A percentile compares a stretch with the other conserved stretches of the same genome.
Evolutionary conservation across 345 rosid species (phyloP).

Genomic region (Geranium brycei): DNA sequence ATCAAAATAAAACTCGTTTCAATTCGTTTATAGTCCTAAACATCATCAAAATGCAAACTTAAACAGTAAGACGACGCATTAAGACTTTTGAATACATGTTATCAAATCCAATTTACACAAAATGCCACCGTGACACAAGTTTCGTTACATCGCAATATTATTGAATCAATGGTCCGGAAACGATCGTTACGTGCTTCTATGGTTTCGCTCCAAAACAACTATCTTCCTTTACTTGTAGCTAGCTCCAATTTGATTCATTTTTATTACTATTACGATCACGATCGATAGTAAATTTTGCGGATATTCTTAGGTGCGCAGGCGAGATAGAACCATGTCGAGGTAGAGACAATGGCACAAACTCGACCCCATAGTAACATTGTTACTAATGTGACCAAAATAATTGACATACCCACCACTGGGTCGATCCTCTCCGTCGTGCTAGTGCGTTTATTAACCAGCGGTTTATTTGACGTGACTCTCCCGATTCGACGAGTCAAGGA

Average conservation of each 20-base stretch:
- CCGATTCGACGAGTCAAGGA: background rate
- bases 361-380: conserved; percentile 53
- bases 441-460: background rate
- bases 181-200: too few relatives aligned
- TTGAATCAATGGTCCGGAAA: too few relatives aligned
- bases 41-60: too few relatives aligned
- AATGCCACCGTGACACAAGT: too few relatives aligned
- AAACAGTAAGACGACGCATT: too few relatives aligned
- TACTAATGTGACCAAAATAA: conserved; percentile 37
- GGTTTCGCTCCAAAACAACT: conserved; percentile 24
- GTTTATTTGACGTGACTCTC: background rate
- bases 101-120: too few relatives aligned
- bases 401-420: conserved; percentile 41
- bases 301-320: conserved; percentile 26
- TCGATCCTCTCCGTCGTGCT: conserved; percentile 11
- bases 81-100: too few relatives aligned
- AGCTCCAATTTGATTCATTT: conserved; percentile 18
- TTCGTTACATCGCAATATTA: too few relatives aligned
- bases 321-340: conserved; percentile 46
- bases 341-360: conserved; percentile 49
- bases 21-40: too few relatives aligned
- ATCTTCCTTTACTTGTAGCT: conserved; percentile 37
- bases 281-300: background rate
- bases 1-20: too few relatives aligned
- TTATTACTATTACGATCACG: background rate